A percentile compares a stretch with the other conserved stretches of the same genome.
Evolutionary conservation across 176 grass and related monocot genomes (phyloP).

Genomic region (Oryza nivara): DNA sequence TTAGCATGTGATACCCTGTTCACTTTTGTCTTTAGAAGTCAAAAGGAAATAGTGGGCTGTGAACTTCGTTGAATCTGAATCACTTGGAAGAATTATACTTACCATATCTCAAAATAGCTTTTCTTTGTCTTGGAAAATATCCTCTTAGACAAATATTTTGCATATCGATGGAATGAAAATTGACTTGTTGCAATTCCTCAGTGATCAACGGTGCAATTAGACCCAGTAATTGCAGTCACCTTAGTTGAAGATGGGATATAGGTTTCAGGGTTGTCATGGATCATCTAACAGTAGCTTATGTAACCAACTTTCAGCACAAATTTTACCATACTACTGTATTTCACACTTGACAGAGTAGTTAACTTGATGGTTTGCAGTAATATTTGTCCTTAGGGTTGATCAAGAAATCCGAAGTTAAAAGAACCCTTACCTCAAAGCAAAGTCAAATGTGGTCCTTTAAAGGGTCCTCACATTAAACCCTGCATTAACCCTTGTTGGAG

Average conservation of each 20-base stretch:
- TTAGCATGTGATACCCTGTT: slow-evolving; percentile 28
- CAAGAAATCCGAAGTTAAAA: not conserved
- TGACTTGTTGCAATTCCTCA: not conserved
- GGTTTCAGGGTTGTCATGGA: not conserved
- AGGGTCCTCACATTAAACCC: slow-evolving; percentile 18
- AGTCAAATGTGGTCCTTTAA: slow-evolving; percentile 44
- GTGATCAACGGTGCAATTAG: not conserved
- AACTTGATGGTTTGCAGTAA: not conserved
- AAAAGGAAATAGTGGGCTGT: not conserved
- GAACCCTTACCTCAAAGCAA: slow-evolving; percentile 12
- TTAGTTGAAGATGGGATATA: not conserved
- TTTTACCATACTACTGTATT: not conserved
- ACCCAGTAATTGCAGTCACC: not conserved
- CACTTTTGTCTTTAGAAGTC: slow-evolving; percentile 2
- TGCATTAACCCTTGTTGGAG: slow-evolving; percentile 1
- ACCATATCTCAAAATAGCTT: not conserved
- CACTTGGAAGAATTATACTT: not conserved
- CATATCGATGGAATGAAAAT: not conserved
- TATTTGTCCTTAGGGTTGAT: not conserved
- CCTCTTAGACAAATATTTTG: not conserved
- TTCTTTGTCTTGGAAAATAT: not conserved
- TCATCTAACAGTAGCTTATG: not conserved
- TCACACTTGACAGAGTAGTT: not conserved
- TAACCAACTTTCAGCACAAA: not conserved
- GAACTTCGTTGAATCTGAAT: not conserved